These are phyloP conservation scores for Pleurotus salmoneostramineus DNA, from an alignment of 768 basidiomycete species.

Conservation along the genomic window DNA sequence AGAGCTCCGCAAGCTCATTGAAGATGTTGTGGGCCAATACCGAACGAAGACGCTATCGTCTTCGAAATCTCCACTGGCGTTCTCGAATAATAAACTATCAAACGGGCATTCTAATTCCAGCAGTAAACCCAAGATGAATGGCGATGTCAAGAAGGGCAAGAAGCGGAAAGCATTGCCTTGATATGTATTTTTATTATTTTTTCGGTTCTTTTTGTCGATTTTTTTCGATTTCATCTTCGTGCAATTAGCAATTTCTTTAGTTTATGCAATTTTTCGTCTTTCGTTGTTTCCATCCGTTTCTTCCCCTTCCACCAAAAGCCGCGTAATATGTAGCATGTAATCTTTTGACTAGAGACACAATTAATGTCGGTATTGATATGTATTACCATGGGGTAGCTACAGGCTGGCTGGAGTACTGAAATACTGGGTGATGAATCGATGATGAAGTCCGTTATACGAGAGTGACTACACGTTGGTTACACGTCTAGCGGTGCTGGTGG, in stretches of 20 bases:
- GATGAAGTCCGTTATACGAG: background rate
- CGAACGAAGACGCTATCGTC: constrained; percentile 29
- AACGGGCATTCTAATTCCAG: constrained; percentile 35
- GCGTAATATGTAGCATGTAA: constrained; percentile 2
- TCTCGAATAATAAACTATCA: constrained; percentile 32
- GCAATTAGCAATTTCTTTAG: background rate
- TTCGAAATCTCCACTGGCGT: constrained; percentile 27
- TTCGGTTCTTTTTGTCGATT: constrained; percentile 9
- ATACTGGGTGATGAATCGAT: background rate
- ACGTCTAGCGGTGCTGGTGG: background rate
- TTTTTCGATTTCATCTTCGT: background rate
- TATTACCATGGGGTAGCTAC: background rate
- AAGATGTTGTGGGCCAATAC: constrained; percentile 61
- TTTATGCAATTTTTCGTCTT: constrained; percentile 1
- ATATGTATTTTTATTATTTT: constrained; percentile 23
- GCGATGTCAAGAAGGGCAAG: constrained; percentile 55
- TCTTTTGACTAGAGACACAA: background rate
- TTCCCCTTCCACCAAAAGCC: constrained; percentile 1
- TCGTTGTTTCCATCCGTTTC: constrained; percentile 7
- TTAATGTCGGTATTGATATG: background rate
- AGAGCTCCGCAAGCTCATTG: constrained; percentile 73
- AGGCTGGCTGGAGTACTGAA: background rate
- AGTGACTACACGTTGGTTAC: background rate
- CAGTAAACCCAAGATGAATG: constrained; percentile 34
- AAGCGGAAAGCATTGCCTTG: constrained; percentile 44